Evolutionary conservation across 2,329 filamentous ascomycete genomes (phyloP).

Genomic region (Aureobasidium musti): DNA sequence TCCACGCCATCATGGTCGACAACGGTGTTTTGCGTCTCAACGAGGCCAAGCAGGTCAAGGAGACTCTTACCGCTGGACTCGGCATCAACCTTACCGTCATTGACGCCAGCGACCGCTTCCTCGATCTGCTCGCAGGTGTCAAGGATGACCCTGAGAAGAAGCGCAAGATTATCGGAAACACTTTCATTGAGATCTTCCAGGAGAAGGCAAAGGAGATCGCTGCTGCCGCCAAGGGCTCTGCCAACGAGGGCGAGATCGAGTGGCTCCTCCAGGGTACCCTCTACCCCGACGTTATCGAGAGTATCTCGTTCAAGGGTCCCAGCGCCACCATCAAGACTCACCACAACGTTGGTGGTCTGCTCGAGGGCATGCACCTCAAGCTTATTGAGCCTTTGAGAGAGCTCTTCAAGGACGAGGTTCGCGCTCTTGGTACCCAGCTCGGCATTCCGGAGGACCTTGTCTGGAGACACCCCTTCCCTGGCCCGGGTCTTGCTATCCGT

Average conservation of each 20-base stretch:
- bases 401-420: conserved; percentile 83
- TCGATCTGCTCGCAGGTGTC: conserved; percentile 73
- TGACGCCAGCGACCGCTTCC: conserved; percentile 75
- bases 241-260: conserved; percentile 71
- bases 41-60: conserved; percentile 78
- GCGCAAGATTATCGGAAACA: conserved; percentile 84
- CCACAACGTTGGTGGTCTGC: conserved; percentile 71
- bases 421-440: conserved; percentile 67
- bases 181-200: conserved; percentile 82
- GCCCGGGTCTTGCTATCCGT: conserved; percentile 73
- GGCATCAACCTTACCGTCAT: conserved; percentile 90
- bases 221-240: conserved; percentile 65
- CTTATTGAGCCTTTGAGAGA: conserved; percentile 77
- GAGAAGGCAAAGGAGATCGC: conserved; percentile 75
- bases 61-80: conserved; percentile 74
- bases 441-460: conserved; percentile 74
- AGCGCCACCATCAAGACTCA: conserved; percentile 73
- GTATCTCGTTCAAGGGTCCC: conserved; percentile 71
- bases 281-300: conserved; percentile 73
- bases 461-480: conserved; percentile 76
- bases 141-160: conserved; percentile 77
- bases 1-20: conserved; percentile 82
- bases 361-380: conserved; percentile 63
- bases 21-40: conserved; percentile 84
- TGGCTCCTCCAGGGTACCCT: conserved; percentile 88